Conservation (phyloP, 805 yeast species). For the Spathaspora arborariae region DNA sequence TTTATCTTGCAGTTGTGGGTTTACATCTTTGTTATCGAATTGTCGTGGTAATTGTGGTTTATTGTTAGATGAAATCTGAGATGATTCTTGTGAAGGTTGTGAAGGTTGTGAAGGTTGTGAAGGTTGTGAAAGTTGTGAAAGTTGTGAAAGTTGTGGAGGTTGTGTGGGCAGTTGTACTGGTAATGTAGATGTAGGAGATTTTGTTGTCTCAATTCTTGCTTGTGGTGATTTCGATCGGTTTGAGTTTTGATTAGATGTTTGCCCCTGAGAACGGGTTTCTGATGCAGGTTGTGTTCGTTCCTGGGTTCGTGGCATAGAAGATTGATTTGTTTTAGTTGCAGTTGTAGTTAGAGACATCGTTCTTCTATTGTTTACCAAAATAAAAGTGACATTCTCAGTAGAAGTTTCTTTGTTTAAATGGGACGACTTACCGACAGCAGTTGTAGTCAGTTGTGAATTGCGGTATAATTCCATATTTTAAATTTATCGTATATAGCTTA, state of each 20-base stretch:
- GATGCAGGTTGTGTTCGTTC: background rate
- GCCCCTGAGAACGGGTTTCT: background rate
- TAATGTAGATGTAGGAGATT: background rate
- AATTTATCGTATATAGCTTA: background rate
- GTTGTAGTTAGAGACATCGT: background rate
- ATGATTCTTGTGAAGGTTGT: background rate
- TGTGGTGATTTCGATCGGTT: background rate
- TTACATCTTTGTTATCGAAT: conserved; percentile 10
- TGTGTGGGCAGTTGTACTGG: background rate
- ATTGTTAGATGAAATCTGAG: background rate
- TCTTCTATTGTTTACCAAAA: background rate
- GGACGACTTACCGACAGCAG: background rate
- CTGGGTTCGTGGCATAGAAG: background rate
- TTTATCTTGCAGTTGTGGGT: conserved; percentile 6
- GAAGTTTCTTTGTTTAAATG: background rate
- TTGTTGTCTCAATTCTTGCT: background rate
- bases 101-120: no score
- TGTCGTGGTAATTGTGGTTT: conserved; percentile 3
- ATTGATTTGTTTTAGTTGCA: background rate
- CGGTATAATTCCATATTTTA: background rate
- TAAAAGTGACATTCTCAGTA: background rate
- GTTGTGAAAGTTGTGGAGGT: background rate
- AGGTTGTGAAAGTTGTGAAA: no score
- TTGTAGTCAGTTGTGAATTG: background rate
- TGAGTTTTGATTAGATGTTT: background rate